Evolutionary conservation across 805 yeast genomes (phyloP).

Genomic region (Ogataea allantospora): DNA sequence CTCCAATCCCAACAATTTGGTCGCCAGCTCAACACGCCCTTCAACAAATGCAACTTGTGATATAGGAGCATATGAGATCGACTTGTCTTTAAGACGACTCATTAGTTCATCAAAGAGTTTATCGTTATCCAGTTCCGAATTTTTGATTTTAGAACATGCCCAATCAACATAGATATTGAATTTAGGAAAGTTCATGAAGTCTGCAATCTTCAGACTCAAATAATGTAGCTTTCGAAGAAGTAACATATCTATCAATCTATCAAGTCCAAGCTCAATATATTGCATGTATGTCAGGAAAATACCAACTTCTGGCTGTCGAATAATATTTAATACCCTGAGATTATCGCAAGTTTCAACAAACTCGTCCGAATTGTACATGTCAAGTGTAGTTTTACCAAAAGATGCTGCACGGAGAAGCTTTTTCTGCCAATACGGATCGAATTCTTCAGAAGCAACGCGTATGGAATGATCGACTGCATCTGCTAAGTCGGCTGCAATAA

Average conservation of each 20-base stretch:
- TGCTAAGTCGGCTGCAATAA: slow-evolving; percentile 46
- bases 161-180: slow-evolving; percentile 67
- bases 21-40: slow-evolving; percentile 71
- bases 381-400: slow-evolving; percentile 73
- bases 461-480: slow-evolving; percentile 72
- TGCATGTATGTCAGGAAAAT: slow-evolving; percentile 63
- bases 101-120: slow-evolving; percentile 52
- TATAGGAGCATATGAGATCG: slow-evolving; percentile 57
- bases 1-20: slow-evolving; percentile 66
- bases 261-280: slow-evolving; percentile 50
- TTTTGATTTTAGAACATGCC: slow-evolving; percentile 71
- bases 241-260: slow-evolving; percentile 54
- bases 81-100: slow-evolving; percentile 41
- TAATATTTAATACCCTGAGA: slow-evolving; percentile 65
- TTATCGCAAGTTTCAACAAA: slow-evolving; percentile 63
- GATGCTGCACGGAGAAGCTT: slow-evolving; percentile 74
- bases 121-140: slow-evolving; percentile 55
- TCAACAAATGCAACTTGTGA: slow-evolving; percentile 72
- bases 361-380: slow-evolving; percentile 53
- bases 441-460: slow-evolving; percentile 72
- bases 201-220: slow-evolving; percentile 61
- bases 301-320: slow-evolving; percentile 65
- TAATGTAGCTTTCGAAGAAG: slow-evolving; percentile 58
- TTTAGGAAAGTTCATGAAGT: slow-evolving; percentile 44
- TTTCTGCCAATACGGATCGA: slow-evolving; percentile 78